Evolutionary conservation across 768 basidiomycete species (phyloP), one percentile per base, ranked within the genome.

Genomic region (Lactarius quietus): DNA sequence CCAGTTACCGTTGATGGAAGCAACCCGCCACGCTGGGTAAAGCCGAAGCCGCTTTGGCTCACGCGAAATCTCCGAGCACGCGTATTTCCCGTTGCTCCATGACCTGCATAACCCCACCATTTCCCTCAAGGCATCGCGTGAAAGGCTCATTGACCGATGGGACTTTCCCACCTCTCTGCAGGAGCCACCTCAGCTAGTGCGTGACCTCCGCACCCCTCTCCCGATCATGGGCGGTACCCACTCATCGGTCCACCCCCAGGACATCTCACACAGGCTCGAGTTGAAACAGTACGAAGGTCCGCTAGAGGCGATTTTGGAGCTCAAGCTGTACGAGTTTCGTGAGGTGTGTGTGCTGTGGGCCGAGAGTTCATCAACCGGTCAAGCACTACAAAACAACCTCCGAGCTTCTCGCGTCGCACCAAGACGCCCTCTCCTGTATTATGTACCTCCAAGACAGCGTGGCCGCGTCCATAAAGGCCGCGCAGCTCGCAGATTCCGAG

Each of bases 41-140:
- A n/a, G n/a, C n/a, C 87, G 89, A 57, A 92, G 92, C 26, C 82
- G 90, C 41, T 80, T 92, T 63, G 80, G 84, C 73, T 92, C 90
- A 12, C n/a, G n/a, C n/a, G n/a, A n/a, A n/a, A n/a, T n/a, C n/a
- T n/a, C n/a, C n/a, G n/a, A n/a, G n/a, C n/a, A n/a, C n/a, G n/a
- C n/a, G n/a, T n/a, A n/a, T n/a, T n/a, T n/a, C n/a, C n/a, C n/a
- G n/a, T n/a, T n/a, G n/a, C n/a, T n/a, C n/a, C n/a, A n/a, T n/a
- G n/a, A n/a, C n/a, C n/a, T n/a, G n/a, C n/a, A n/a, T n/a, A 81
- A 93, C 3, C 84, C 86, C 6, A 74, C 83, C 28, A 93, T 93
- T 68, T 85, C 92, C 15, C 82, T n/a, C 57, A 83, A 83, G 62
- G 77, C 80, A n/a, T 79, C 82, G 15, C 79, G 83, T 29, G n/a